Evolutionary conservation across 257 asterid species (phyloP).

Genomic region (Lycium ferocissimum): DNA sequence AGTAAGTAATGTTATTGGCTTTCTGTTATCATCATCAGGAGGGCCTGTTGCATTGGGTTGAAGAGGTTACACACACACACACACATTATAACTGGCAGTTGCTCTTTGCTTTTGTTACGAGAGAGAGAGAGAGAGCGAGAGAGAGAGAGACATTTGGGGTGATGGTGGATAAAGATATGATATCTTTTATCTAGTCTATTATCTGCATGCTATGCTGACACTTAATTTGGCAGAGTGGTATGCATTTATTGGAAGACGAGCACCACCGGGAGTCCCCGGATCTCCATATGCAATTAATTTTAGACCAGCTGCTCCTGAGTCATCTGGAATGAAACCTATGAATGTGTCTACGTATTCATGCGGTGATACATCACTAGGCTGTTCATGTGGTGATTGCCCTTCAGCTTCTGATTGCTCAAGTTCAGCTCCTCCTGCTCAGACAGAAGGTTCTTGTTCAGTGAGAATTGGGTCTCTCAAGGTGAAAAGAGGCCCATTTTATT

Average conservation of each 20-base stretch:
- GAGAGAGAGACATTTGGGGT: neutral
- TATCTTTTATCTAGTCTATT: slow-evolving; percentile 1
- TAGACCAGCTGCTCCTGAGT: slow-evolving; percentile 65
- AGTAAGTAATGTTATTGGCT: neutral
- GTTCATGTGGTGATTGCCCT: slow-evolving; percentile 99
- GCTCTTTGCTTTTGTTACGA: neutral
- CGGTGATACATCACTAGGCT: slow-evolving; percentile 89
- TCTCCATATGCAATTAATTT: slow-evolving; percentile 91
- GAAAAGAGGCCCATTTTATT: slow-evolving; percentile 40
- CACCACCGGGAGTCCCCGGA: slow-evolving; percentile 78
- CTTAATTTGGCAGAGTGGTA: slow-evolving; percentile 81
- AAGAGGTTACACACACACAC: neutral
- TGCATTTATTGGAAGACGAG: slow-evolving; percentile 76
- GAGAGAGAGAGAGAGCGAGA: neutral
- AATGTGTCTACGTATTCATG: slow-evolving; percentile 85
- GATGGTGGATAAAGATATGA: neutral
- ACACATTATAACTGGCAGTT: neutral
- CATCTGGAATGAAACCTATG: slow-evolving; percentile 89
- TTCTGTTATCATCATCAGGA: neutral
- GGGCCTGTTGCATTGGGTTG: neutral
- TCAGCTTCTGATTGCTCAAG: slow-evolving; percentile 69
- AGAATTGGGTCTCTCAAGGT: slow-evolving; percentile 86
- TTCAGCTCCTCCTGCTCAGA: slow-evolving; percentile 64
- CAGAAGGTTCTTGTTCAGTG: slow-evolving; percentile 79
- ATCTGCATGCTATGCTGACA: slow-evolving; percentile 33